Conservation (phyloP, 768 basidiomycete species). For the Tricholoma hemisulphureum region DNA sequence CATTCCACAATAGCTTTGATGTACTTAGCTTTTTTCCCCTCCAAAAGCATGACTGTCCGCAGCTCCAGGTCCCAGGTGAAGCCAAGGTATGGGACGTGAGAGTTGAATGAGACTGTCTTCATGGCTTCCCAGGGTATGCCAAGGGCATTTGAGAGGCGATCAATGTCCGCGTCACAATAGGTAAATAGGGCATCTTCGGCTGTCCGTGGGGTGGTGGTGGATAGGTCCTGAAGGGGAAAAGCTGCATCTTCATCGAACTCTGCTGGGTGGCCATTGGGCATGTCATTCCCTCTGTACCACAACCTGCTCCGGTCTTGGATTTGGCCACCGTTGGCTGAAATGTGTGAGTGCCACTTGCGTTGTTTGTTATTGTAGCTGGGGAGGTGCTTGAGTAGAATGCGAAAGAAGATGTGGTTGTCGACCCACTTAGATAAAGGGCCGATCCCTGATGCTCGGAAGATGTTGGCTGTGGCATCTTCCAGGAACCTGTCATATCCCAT, state of each 20-base stretch:
- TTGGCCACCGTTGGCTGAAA: neutral
- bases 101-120: constrained; percentile 21
- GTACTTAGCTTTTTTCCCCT: constrained; percentile 22
- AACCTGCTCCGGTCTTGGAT: constrained; percentile 3
- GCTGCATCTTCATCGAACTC: neutral
- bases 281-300: constrained; percentile 21
- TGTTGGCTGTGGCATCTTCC: too few species aligned
- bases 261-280: neutral
- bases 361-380: constrained; percentile 18
- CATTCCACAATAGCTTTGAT: neutral
- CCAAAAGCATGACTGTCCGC: constrained; percentile 13
- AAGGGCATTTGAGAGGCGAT: constrained; percentile 25
- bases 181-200: constrained; percentile 11
- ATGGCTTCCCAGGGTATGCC: constrained; percentile 29
- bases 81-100: too few species aligned
- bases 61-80: constrained; percentile 23
- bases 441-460: constrained; percentile 18
- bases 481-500: too few species aligned
- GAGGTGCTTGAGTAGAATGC: constrained; percentile 16
- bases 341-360: neutral
- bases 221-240: constrained; percentile 16
- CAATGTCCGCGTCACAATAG: constrained; percentile 33
- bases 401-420: constrained; percentile 23
- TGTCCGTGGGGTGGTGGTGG: constrained; percentile 14
- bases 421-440: constrained; percentile 29